Evolutionary conservation across 495 filamentous ascomycete species (phyloP).

Genomic region (Chlorociboria aeruginascens): DNA sequence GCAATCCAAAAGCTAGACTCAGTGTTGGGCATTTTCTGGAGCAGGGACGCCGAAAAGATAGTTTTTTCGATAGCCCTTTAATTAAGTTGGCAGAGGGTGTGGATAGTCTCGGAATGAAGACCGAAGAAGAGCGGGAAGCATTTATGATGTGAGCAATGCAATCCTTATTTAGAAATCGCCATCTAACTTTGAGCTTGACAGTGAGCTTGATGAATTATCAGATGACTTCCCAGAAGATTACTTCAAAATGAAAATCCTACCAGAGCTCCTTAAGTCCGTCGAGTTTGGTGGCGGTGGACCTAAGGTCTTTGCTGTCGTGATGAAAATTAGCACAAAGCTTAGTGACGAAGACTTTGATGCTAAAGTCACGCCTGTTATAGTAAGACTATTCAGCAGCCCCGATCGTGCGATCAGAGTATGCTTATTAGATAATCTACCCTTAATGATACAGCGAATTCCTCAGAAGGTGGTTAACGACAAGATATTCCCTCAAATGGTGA

Average conservation of each 20-base stretch:
- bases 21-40: slow-evolving; percentile 81
- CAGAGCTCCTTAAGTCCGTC: slow-evolving; percentile 90
- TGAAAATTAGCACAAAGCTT: slow-evolving; percentile 81
- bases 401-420: slow-evolving; percentile 90
- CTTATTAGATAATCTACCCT: slow-evolving; percentile 74
- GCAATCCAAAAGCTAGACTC: slow-evolving; percentile 79
- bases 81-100: slow-evolving; percentile 87
- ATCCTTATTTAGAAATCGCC: not conserved
- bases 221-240: slow-evolving; percentile 96
- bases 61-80: slow-evolving; percentile 85
- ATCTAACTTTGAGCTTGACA: slow-evolving; percentile 19
- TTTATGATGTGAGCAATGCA: slow-evolving; percentile 58
- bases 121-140: slow-evolving; percentile 67
- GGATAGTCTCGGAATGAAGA: slow-evolving; percentile 82
- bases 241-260: slow-evolving; percentile 92
- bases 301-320: slow-evolving; percentile 75
- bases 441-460: slow-evolving; percentile 83
- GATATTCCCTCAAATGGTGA: slow-evolving; percentile 87
- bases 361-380: slow-evolving; percentile 71
- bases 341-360: slow-evolving; percentile 81
- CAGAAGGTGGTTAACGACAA: slow-evolving; percentile 91
- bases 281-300: slow-evolving; percentile 95
- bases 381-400: slow-evolving; percentile 80
- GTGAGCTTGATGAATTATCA: slow-evolving; percentile 72
- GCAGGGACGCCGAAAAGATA: slow-evolving; percentile 68